Percentiles rank a stretch among this genome's conserved stretches.
Conservation (phyloP, 1,284 basidiomycete species). For the Bjerkandera adusta region DNA sequence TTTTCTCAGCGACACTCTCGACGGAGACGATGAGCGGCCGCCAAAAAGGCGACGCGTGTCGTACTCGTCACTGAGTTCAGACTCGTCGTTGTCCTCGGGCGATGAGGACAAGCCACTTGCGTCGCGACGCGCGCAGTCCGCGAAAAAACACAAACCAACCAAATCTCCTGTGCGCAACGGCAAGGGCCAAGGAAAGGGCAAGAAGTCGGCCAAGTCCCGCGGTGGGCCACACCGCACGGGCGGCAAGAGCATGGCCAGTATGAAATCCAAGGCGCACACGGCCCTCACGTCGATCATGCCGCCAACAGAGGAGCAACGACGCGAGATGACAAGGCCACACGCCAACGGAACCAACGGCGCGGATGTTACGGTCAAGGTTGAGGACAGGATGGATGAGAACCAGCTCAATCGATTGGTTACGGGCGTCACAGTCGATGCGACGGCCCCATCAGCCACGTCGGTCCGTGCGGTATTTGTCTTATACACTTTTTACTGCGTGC, state of each 20-base stretch:
- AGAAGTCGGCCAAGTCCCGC: conserved; percentile 4
- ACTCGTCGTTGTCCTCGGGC: conserved; percentile 37
- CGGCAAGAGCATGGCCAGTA: conserved; percentile 56
- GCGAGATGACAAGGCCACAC: conserved; percentile 43
- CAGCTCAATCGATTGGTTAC: conserved; percentile 72
- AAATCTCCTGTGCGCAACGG: conserved; percentile 17
- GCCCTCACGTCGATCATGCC: conserved; percentile 39
- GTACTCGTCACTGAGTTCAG: conserved; percentile 30
- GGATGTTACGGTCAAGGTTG: conserved; percentile 62
- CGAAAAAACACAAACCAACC: conserved; percentile 32
- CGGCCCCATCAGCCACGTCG: conserved; percentile 36
- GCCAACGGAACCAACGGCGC: conserved; percentile 44
- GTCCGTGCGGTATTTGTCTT: conserved; percentile 8
- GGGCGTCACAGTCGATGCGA: conserved; percentile 76
- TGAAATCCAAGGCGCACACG: conserved; percentile 58
- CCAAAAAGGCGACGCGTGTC: conserved; percentile 34
- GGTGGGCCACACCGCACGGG: conserved; percentile 11
- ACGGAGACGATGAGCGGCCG: conserved; percentile 36
- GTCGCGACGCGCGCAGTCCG: conserved; percentile 22
- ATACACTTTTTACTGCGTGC: conserved; percentile 6
- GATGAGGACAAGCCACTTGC: conserved; percentile 67
- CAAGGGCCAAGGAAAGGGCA: conserved; percentile 19
- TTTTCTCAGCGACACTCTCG: conserved; percentile 33
- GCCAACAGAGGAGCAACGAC: conserved; percentile 38
- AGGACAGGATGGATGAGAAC: conserved; percentile 75